Evolutionary conservation across 176 grass and related monocot species (phyloP).

Genomic region (maize (Zea mays)): Zm-B73-REFERENCE-NAM-5.0 NC_050102.1:176578501-176579000

Average conservation of each 20-base stretch:
- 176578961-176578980: background rate
- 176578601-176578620: slow-evolving; percentile 67
- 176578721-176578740: background rate
- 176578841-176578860: background rate
- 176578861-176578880: background rate
- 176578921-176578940: background rate
- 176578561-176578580: slow-evolving; percentile 65
- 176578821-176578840: background rate
- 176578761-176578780: background rate
- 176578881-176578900: background rate
- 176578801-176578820: background rate
- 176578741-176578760: background rate
- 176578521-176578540: slow-evolving; percentile 44
- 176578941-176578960: background rate
- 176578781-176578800: background rate
- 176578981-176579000: background rate
- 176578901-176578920: too few relatives aligned
- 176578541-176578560: slow-evolving; percentile 63
- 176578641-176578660: slow-evolving; percentile 75
- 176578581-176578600: slow-evolving; percentile 61
- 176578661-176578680: slow-evolving; percentile 64
- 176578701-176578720: background rate
- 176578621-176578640: slow-evolving; percentile 76
- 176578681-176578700: background rate
- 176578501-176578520: slow-evolving; percentile 57